Evolutionary conservation across 2,329 filamentous ascomycete genomes (phyloP).

Genomic region (Coniochaeta pulveracea): DNA sequence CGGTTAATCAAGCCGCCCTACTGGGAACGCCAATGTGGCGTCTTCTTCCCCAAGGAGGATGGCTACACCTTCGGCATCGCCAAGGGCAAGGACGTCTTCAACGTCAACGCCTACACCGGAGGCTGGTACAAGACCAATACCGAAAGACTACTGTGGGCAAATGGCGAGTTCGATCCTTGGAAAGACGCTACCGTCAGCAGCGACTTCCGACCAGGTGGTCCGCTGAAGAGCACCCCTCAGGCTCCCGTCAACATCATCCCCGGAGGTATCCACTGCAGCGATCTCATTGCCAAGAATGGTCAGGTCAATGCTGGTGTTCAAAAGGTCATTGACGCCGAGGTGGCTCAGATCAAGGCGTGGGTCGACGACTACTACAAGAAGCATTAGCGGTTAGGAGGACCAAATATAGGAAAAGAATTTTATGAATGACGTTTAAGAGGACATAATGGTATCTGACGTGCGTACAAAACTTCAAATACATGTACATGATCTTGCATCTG

Average conservation of each 20-base stretch:
- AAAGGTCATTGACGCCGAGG: slow-evolving; percentile 36
- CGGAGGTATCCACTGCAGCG: slow-evolving; percentile 26
- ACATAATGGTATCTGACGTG: no score
- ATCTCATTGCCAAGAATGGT: slow-evolving; percentile 32
- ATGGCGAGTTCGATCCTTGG: slow-evolving; percentile 30
- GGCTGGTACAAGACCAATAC: slow-evolving; percentile 28
- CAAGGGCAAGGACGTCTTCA: slow-evolving; percentile 17
- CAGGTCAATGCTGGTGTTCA: slow-evolving; percentile 35
- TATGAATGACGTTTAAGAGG: no score
- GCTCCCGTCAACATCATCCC: slow-evolving; percentile 21
- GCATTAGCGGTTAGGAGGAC: no score
- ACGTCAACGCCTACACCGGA: slow-evolving; percentile 25
- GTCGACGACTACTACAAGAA: slow-evolving; percentile 36
- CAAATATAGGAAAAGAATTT: no score
- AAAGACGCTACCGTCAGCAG: slow-evolving; percentile 24
- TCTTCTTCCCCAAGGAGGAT: slow-evolving; percentile 27
- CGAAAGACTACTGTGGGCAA: slow-evolving; percentile 26
- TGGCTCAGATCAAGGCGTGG: slow-evolving; percentile 41
- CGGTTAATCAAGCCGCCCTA: slow-evolving; percentile 22
- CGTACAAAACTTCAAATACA: no score
- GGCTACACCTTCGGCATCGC: slow-evolving; percentile 22
- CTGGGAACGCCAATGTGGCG: slow-evolving; percentile 30
- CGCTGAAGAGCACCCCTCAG: slow-evolving; percentile 19
- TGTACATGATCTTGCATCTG: no score
- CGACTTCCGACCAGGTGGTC: slow-evolving; percentile 24